A percentile compares a stretch with the other conserved stretches of the same genome.
phyloP scores from a whole-genome alignment of 2,329 filamentous ascomycete genomes.

The Pezicula carpinea region DNA sequence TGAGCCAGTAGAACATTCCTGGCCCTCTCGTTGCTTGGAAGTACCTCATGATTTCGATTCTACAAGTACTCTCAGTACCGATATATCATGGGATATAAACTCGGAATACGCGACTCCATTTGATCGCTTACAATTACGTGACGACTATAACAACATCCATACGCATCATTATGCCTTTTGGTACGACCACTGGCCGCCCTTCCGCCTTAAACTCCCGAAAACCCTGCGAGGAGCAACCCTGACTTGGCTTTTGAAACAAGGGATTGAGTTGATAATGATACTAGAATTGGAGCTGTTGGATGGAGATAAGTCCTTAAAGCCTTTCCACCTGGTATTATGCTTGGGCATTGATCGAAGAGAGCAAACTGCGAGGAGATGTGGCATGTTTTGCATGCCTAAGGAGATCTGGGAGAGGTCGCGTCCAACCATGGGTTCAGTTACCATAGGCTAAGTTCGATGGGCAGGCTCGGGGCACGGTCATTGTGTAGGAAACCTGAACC shows the following conservation, averaged over 20 bases:
- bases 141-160: no score
- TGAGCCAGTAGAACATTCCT: not conserved
- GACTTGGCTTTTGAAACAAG: slow-evolving; percentile 1
- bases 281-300: not conserved
- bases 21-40: no score
- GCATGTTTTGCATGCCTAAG: slow-evolving; percentile 1
- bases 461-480: no score
- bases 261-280: slow-evolving; percentile 1
- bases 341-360: not conserved
- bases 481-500: not conserved
- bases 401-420: slow-evolving; percentile 1
- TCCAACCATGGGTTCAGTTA: not conserved
- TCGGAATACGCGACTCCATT: no score
- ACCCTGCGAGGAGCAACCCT: slow-evolving; percentile 1
- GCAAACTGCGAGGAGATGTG: not conserved
- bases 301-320: not conserved
- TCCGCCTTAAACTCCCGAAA: not conserved
- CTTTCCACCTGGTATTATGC: not conserved
- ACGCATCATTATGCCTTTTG: no score
- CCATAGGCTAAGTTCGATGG: no score
- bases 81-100: no score
- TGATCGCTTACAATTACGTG: no score
- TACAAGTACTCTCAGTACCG: no score
- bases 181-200: not conserved
- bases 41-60: no score